These are phyloP conservation scores for Eleusine coracana DNA, from an alignment of 176 grass and related monocot genomes.

Conservation along the genomic window DNA sequence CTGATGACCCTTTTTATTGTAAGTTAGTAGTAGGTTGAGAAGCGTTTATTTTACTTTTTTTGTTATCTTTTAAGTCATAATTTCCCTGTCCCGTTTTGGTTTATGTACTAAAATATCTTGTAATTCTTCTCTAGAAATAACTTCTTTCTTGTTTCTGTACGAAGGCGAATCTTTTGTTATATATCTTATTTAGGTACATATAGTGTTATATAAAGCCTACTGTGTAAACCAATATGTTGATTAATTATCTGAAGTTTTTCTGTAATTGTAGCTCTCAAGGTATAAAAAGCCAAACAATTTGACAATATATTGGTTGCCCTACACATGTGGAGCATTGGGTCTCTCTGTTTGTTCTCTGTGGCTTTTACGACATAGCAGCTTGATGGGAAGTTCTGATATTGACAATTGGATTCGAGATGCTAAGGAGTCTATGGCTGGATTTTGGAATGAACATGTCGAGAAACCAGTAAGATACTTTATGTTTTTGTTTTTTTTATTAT, in stretches of 20 bases:
- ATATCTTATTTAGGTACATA: neutral
- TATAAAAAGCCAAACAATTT: slow-evolving; percentile 68
- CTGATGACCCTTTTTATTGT: neutral
- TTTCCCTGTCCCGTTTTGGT: neutral
- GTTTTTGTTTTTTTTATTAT: slow-evolving; percentile 10
- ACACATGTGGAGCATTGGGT: slow-evolving; percentile 87
- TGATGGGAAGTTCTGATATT: slow-evolving; percentile 95
- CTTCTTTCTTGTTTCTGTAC: neutral
- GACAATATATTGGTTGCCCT: slow-evolving; percentile 80
- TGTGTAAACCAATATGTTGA: slow-evolving; percentile 16
- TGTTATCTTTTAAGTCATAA: neutral
- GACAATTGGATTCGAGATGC: slow-evolving; percentile 92
- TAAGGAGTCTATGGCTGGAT: slow-evolving; percentile 71
- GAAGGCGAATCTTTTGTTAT: neutral
- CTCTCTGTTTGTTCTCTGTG: slow-evolving; percentile 86
- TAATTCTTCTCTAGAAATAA: slow-evolving; percentile 17
- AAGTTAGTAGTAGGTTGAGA: neutral
- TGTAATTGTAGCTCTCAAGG: slow-evolving; percentile 61
- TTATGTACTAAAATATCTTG: neutral
- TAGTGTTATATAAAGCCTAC: neutral
- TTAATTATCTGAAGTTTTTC: slow-evolving; percentile 32
- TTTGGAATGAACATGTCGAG: slow-evolving; percentile 84
- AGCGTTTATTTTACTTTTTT: neutral
- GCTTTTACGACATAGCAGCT: slow-evolving; percentile 92
- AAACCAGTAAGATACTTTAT: slow-evolving; percentile 69